phyloP scores from a whole-genome alignment of 164 flowering plant species.

The Vitis amurensis region DNA sequence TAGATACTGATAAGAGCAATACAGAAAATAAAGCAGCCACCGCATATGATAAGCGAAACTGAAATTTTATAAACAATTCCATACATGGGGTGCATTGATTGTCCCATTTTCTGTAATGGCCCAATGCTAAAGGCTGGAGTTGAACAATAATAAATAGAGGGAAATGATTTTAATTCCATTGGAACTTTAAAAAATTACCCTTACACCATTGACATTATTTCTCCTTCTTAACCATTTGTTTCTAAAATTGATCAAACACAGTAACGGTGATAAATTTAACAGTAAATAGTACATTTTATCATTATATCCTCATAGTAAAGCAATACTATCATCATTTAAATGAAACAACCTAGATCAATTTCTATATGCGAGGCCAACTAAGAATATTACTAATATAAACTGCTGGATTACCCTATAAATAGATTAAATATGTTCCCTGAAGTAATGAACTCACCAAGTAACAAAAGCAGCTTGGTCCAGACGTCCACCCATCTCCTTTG shows the following conservation, averaged over 20 bases:
- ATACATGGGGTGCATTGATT: not conserved
- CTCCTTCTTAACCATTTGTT: too few relatives aligned
- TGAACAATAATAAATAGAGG: not conserved
- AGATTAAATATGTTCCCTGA: not conserved
- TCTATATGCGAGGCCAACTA: not conserved
- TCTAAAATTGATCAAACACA: too few relatives aligned
- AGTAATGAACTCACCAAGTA: conserved; percentile 66
- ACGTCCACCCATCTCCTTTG: conserved; percentile 38
- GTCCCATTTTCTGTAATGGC: not conserved
- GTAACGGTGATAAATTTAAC: too few relatives aligned
- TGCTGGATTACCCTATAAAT: not conserved
- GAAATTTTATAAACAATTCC: not conserved
- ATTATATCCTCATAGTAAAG: too few relatives aligned
- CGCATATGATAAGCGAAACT: not conserved
- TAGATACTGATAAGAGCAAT: not conserved
- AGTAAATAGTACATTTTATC: too few relatives aligned
- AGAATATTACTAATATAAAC: not conserved
- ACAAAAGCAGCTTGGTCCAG: conserved; percentile 85
- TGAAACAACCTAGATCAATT: not conserved
- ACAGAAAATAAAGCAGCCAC: too few relatives aligned
- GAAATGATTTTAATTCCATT: not conserved
- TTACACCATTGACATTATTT: too few relatives aligned
- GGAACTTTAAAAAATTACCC: not conserved
- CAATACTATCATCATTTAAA: too few relatives aligned
- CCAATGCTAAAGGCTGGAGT: not conserved